Evolutionary conservation across 169 alveolate genomes (phyloP), one percentile per base, ranked within the genome.

Genomic region (Eimeria necatrix): DNA sequence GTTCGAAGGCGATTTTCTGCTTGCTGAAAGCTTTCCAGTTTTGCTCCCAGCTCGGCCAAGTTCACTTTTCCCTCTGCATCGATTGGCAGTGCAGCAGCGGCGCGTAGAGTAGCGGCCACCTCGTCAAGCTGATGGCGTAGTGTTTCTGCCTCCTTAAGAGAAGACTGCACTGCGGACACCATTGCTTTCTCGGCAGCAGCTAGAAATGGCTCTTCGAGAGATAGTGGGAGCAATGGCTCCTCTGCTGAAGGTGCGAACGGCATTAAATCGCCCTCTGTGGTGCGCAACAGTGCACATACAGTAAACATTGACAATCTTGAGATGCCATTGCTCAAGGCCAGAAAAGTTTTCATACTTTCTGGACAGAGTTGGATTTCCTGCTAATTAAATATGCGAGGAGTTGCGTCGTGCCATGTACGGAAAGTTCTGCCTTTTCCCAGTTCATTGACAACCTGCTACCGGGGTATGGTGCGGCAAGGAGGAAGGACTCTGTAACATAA

Each of bases 71-170:
- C 93, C 60, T 7, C 51, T 61, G 4, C 64, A 48, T 85, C 81
- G 26, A 85, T 51, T 8, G 81, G 93, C 60, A 60, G 68, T n/a
- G 61, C 60, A 9, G 81, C 93, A n/a, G 78, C 46, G 32, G 59
- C 64, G 48, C 68, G 46, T 18, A 85, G 81, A 41, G 61, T 61
- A 60, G 81, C 64, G 51, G 93, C 93, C 60, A 85, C 81, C 18
- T 85, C 93, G 22, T 60, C 83, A 41, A 85, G 93, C 81, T 85
- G 93, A 81, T 61, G 78, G 49, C 93, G 59, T 14, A 85, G 81
- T 18, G 32, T 46, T n/a, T 85, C 93, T 32, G 93, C 93, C 22
- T 41, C 93, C 20, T 60, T 80, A n/a, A 85, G 20, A 18, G 93
- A 85, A 61, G 81, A 81, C 61, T 59, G 93, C 7, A 85, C 64